A percentile compares a stretch with the other conserved stretches of the same genome.
Evolutionary conservation across 768 basidiomycete species (phyloP).

Genomic region (Phanerochaete sordida): DNA sequence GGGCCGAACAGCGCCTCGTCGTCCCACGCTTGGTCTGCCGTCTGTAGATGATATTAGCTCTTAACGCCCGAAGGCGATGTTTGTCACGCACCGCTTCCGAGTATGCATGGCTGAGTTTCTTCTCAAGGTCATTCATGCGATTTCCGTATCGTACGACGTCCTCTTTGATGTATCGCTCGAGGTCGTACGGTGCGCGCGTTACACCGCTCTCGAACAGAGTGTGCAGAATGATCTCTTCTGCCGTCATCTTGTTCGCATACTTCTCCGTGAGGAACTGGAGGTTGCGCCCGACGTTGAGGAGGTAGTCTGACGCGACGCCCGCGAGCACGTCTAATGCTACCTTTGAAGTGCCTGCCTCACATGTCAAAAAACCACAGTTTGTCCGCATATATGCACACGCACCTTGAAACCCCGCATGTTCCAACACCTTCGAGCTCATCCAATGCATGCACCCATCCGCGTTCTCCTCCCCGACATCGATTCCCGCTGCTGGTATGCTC

Average conservation of each 20-base stretch:
- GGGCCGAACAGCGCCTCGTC: constrained; percentile 59
- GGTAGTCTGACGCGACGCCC: constrained; percentile 74
- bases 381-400: constrained; percentile 21
- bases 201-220: constrained; percentile 88
- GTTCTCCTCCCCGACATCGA: constrained; percentile 57
- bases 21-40: constrained; percentile 46
- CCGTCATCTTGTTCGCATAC: constrained; percentile 72
- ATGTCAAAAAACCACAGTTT: not conserved
- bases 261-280: constrained; percentile 81
- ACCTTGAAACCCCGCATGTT: constrained; percentile 94
- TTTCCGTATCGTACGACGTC: constrained; percentile 82
- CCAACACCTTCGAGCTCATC: constrained; percentile 74
- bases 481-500: constrained; percentile 30
- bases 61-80: too few species aligned
- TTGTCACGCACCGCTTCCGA: constrained; percentile 63
- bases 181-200: constrained; percentile 61
- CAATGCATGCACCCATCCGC: constrained; percentile 65
- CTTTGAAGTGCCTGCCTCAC: constrained; percentile 60
- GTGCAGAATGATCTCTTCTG: constrained; percentile 95
- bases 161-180: constrained; percentile 86
- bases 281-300: constrained; percentile 83
- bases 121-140: constrained; percentile 75
- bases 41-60: constrained; percentile 25
- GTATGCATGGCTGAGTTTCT: constrained; percentile 82
- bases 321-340: constrained; percentile 74